These are phyloP conservation scores for Annona squamosa DNA, from an alignment of 164 flowering plant species.

Conservation along the genomic window DNA sequence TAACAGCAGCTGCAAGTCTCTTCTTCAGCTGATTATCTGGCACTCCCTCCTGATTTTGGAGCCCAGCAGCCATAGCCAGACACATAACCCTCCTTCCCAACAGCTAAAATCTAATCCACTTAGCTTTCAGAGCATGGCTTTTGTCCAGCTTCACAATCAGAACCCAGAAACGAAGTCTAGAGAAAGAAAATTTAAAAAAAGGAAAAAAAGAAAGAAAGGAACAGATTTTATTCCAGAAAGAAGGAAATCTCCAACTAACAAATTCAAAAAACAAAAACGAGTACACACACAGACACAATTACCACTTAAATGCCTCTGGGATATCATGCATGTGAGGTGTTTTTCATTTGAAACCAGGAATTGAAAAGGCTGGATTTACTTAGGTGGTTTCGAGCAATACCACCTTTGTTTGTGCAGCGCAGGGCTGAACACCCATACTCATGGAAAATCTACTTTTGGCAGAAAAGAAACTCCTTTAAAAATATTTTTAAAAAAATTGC, in stretches of 20 bases:
- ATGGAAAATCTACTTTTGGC: background rate
- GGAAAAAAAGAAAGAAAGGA: too few relatives aligned
- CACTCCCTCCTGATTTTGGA: slow-evolving; percentile 26
- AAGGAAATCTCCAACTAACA: background rate
- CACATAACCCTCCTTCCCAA: slow-evolving; percentile 1
- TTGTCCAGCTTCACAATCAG: background rate
- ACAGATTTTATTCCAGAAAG: background rate
- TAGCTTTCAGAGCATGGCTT: background rate
- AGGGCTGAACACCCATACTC: background rate
- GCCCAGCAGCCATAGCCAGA: slow-evolving; percentile 36
- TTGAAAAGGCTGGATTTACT: background rate
- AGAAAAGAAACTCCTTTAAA: background rate
- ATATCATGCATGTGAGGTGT: background rate
- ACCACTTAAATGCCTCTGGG: background rate
- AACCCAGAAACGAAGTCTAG: background rate
- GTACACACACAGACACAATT: too few relatives aligned
- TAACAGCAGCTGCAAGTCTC: slow-evolving; percentile 72
- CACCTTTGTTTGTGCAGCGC: background rate
- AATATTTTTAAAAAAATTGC: background rate
- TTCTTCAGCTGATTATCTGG: slow-evolving; percentile 33
- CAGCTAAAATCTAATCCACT: background rate
- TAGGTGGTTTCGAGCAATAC: background rate
- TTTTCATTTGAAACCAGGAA: background rate
- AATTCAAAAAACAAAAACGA: background rate
- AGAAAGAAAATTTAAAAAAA: too few relatives aligned